Conservation (phyloP, 2,329 filamentous ascomycete species). For the Aspergillus thermomutatus region DNA sequence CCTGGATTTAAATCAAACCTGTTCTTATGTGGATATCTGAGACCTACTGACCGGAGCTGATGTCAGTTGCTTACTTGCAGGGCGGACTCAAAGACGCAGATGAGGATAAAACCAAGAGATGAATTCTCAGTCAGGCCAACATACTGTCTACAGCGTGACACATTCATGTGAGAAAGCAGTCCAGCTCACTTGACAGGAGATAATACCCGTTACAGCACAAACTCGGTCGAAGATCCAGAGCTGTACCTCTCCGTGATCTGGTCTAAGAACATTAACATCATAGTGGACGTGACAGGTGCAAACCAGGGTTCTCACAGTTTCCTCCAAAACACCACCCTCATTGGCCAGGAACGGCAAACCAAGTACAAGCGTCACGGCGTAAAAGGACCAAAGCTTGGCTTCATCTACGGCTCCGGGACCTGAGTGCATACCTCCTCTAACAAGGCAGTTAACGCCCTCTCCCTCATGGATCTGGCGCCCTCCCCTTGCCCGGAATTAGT, state of each 20-base stretch:
- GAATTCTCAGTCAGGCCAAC: constrained; percentile 24
- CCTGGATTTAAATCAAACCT: too few species aligned
- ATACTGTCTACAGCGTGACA: constrained; percentile 37
- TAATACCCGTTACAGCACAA: too few species aligned
- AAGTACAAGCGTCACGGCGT: constrained; percentile 10
- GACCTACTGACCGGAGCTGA: too few species aligned
- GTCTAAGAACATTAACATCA: constrained; percentile 30
- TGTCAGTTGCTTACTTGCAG: too few species aligned
- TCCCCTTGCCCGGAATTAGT: too few species aligned
- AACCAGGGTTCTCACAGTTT: constrained; percentile 19
- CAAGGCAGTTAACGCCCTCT: constrained; percentile 23
- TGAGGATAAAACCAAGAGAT: too few species aligned
- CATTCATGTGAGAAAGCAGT: constrained; percentile 29
- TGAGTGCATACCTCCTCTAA: constrained; percentile 37
- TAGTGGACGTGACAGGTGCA: constrained; percentile 32
- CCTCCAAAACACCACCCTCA: constrained; percentile 21
- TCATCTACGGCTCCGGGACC: constrained; percentile 35
- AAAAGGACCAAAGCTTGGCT: constrained; percentile 34
- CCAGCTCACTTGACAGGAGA: constrained; percentile 12
- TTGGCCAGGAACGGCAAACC: too few species aligned
- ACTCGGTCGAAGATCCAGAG: too few species aligned
- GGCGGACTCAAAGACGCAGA: too few species aligned
- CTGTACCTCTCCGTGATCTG: constrained; percentile 17
- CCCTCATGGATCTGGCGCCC: too few species aligned
- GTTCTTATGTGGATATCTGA: too few species aligned